Percentiles rank a stretch among this genome's conserved stretches.
phyloP scores from a whole-genome alignment of 2,329 filamentous ascomycete genomes.

The Fusarium succisae region DNA sequence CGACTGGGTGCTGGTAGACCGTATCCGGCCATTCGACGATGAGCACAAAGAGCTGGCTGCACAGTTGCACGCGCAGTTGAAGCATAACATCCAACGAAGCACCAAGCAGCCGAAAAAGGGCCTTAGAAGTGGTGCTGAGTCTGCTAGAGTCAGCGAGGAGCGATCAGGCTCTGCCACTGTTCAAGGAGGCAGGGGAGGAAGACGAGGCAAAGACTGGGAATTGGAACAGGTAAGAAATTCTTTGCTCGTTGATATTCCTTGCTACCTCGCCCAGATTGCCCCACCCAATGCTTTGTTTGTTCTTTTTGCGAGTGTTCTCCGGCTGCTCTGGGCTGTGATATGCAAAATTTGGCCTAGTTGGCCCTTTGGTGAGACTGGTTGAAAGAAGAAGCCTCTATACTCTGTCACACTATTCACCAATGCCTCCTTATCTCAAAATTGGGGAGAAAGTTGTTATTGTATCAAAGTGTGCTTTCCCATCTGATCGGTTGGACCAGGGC shows the following conservation, averaged over 20 bases:
- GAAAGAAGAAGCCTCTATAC: not conserved
- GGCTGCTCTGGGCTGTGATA: slow-evolving; percentile 12
- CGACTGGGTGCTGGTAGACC: slow-evolving; percentile 95
- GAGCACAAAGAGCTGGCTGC: slow-evolving; percentile 92
- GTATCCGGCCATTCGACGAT: slow-evolving; percentile 91
- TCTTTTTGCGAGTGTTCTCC: not conserved
- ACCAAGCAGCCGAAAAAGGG: slow-evolving; percentile 64
- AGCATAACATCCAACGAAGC: slow-evolving; percentile 63
- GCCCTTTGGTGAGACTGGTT: not conserved
- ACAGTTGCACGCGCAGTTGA: slow-evolving; percentile 75
- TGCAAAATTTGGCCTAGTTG: not conserved
- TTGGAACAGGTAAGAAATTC: slow-evolving; percentile 75
- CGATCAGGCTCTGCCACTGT: slow-evolving; percentile 67
- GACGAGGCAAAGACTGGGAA: slow-evolving; percentile 82
- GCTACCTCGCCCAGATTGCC: not conserved
- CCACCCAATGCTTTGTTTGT: not conserved
- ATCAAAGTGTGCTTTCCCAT: not conserved
- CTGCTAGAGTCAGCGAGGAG: slow-evolving; percentile 79
- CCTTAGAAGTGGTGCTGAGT: slow-evolving; percentile 54
- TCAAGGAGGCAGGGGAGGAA: slow-evolving; percentile 72
- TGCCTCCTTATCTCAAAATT: not conserved
- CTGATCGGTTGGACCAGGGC: not conserved
- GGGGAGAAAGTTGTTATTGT: not conserved
- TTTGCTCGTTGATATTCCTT: slow-evolving; percentile 1
- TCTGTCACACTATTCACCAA: slow-evolving; percentile 3